A percentile compares a stretch with the other conserved stretches of the same genome.
Evolutionary conservation across 345 rosid species (phyloP).

Genomic region (Leavenworthia alabamica): DNA sequence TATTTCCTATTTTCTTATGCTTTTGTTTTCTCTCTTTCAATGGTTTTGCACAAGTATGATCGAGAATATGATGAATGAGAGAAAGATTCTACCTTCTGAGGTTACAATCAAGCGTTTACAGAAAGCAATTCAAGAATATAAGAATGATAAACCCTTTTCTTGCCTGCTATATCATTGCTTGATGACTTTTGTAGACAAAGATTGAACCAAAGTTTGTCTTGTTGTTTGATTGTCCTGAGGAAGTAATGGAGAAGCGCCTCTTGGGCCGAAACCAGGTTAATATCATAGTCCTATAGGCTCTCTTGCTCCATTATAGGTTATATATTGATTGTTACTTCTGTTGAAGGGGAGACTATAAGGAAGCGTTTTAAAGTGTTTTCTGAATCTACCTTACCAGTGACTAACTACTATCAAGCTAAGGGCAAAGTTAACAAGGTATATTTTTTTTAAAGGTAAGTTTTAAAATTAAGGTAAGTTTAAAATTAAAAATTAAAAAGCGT

Average conservation of each 20-base stretch:
- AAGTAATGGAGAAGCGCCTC: constrained; percentile 66
- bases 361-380: constrained; percentile 64
- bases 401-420: constrained; percentile 46
- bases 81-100: constrained; percentile 70
- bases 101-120: constrained; percentile 80
- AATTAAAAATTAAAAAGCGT: no score
- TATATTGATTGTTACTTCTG: constrained; percentile 2
- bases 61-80: constrained; percentile 52
- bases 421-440: constrained; percentile 63
- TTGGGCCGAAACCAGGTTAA: constrained; percentile 68
- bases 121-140: constrained; percentile 51
- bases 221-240: constrained; percentile 47
- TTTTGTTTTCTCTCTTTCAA: not conserved
- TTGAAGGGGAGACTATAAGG: constrained; percentile 67
- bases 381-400: constrained; percentile 67
- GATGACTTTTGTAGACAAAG: constrained; percentile 33
- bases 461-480: no score
- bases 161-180: not conserved
- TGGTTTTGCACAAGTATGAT: constrained; percentile 43
- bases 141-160: constrained; percentile 45
- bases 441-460: no score
- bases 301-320: not conserved
- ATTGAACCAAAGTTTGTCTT: constrained; percentile 45
- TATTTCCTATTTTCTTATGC: no score
- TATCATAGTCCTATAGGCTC: not conserved